Percentiles rank a stretch among this genome's conserved stretches.
These are phyloP conservation scores for Ogataea corticis DNA, from an alignment of 805 yeast genomes.

Conservation along the genomic window DNA sequence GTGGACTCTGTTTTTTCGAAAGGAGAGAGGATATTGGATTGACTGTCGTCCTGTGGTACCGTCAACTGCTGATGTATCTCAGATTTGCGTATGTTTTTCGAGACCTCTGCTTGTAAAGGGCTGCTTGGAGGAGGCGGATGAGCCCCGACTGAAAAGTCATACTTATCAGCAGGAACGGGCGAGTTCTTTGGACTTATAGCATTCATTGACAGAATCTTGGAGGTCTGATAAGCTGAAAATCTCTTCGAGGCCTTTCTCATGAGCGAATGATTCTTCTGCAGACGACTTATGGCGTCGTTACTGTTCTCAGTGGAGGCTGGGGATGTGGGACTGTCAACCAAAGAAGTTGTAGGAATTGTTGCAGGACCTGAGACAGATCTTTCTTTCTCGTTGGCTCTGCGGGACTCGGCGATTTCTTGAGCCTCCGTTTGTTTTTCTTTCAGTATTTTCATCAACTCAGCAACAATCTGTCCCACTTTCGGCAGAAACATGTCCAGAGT, in stretches of 20 bases:
- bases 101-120: constrained; percentile 28
- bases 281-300: constrained; percentile 67
- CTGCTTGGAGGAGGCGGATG: constrained; percentile 21
- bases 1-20: not conserved
- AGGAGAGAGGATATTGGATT: not conserved
- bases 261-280: constrained; percentile 79
- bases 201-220: constrained; percentile 33
- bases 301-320: constrained; percentile 7
- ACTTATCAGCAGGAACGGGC: constrained; percentile 14
- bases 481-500: constrained; percentile 81
- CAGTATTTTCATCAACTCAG: constrained; percentile 72
- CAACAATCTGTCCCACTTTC: constrained; percentile 80
- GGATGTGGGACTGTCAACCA: constrained; percentile 2
- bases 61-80: constrained; percentile 26
- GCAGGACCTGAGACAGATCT: constrained; percentile 33
- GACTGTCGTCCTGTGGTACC: constrained; percentile 9
- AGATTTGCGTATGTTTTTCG: constrained; percentile 26
- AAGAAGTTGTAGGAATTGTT: constrained; percentile 6
- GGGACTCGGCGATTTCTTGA: constrained; percentile 20
- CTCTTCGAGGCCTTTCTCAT: constrained; percentile 93
- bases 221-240: constrained; percentile 82
- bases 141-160: constrained; percentile 2
- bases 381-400: constrained; percentile 14
- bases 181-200: constrained; percentile 15
- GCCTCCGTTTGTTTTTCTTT: constrained; percentile 70